These are phyloP conservation scores for Pythium vanterpoolii DNA, from an alignment of 352 stramenopile species.

Conservation along the genomic window DNA sequence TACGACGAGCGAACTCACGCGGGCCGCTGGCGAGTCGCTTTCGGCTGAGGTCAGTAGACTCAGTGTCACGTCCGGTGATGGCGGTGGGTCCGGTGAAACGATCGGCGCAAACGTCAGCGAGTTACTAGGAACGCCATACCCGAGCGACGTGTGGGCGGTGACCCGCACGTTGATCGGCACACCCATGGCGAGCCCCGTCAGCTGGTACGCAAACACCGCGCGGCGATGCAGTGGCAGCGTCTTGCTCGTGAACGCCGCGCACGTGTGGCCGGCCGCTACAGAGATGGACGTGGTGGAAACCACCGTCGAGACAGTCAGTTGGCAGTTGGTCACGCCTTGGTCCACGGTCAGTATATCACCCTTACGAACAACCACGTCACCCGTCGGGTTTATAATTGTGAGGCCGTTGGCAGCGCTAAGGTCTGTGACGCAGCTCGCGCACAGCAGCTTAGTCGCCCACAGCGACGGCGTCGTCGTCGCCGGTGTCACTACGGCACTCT, in stretches of 20 bases:
- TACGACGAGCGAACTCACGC: slow-evolving; percentile 84
- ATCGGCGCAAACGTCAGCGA: slow-evolving; percentile 77
- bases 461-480: slow-evolving; percentile 35
- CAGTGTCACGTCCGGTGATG: slow-evolving; percentile 59
- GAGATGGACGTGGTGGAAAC: slow-evolving; percentile 28
- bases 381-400: slow-evolving; percentile 33
- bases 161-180: slow-evolving; percentile 87
- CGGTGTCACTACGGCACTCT: slow-evolving; percentile 36
- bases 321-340: slow-evolving; percentile 43
- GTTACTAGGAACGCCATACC: slow-evolving; percentile 77
- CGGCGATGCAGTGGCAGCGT: slow-evolving; percentile 48
- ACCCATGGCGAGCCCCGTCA: slow-evolving; percentile 88
- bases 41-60: slow-evolving; percentile 35
- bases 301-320: slow-evolving; percentile 37
- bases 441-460: slow-evolving; percentile 37
- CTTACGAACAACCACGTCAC: slow-evolving; percentile 21
- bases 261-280: slow-evolving; percentile 42
- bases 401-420: slow-evolving; percentile 24
- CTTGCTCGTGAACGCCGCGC: slow-evolving; percentile 37
- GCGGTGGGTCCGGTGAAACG: slow-evolving; percentile 86
- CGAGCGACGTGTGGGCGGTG: slow-evolving; percentile 89
- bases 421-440: slow-evolving; percentile 42
- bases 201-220: slow-evolving; percentile 62
- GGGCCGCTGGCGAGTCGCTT: slow-evolving; percentile 37
- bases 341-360: slow-evolving; percentile 56